A percentile compares a stretch with the other conserved stretches of the same genome.
Evolutionary conservation across 208 protist genomes (phyloP).

Genomic region (Acanthamoeba castellanii): DNA sequence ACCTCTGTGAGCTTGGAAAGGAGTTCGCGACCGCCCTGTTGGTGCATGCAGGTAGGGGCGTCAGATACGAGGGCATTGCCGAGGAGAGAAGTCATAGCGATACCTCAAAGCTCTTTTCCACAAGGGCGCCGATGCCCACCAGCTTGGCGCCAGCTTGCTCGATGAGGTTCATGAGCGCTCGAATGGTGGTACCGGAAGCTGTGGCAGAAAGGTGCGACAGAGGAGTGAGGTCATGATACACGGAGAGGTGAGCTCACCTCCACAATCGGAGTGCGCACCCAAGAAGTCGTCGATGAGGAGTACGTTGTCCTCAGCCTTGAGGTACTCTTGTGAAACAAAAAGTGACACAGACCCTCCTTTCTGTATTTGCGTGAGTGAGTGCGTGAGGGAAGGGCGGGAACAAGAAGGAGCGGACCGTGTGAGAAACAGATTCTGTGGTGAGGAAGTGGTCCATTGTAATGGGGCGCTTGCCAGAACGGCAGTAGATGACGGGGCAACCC

Average conservation of each 20-base stretch:
- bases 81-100: too few relatives aligned
- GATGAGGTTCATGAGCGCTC: neutral
- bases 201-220: neutral
- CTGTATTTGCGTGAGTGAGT: neutral
- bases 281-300: slow-evolving; percentile 21
- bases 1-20: neutral
- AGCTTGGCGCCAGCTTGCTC: neutral
- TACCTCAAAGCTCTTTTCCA: slow-evolving; percentile 35
- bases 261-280: neutral
- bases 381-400: neutral
- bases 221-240: too few relatives aligned
- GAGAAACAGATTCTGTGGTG: neutral
- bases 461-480: slow-evolving; percentile 18
- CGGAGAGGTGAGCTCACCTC: too few relatives aligned
- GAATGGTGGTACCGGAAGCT: slow-evolving; percentile 2
- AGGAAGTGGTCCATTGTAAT: slow-evolving; percentile 38
- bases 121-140: slow-evolving; percentile 3
- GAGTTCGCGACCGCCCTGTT: neutral
- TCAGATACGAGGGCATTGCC: neutral
- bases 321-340: slow-evolving; percentile 33
- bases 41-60: neutral
- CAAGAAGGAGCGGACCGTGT: neutral
- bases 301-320: slow-evolving; percentile 1
- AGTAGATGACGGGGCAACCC: slow-evolving; percentile 12
- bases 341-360: neutral